Conservation (phyloP, 1,284 basidiomycete genomes). For the Cryptococcus sp. region DNA sequence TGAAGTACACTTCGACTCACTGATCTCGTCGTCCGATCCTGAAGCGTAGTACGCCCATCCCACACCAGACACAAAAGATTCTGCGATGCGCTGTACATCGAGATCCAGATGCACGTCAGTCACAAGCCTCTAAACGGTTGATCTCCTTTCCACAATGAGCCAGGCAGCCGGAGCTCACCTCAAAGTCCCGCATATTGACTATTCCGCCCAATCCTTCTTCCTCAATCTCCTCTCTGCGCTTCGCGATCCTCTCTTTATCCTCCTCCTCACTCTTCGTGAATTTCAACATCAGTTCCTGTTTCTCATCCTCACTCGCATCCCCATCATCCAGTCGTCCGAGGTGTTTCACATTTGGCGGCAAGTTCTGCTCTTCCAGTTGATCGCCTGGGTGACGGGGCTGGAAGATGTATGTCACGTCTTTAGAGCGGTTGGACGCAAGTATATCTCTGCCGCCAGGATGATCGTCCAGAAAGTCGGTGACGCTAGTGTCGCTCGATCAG, state of each 20-base stretch:
- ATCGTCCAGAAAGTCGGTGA: constrained; percentile 46
- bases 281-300: constrained; percentile 35
- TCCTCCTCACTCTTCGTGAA: constrained; percentile 40
- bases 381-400: constrained; percentile 47
- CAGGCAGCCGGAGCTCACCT: constrained; percentile 25
- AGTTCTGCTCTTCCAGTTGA: constrained; percentile 43
- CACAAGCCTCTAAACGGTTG: neutral
- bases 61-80: constrained; percentile 67
- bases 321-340: constrained; percentile 35
- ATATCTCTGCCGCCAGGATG: constrained; percentile 51
- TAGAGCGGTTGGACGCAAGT: constrained; percentile 39
- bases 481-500: constrained; percentile 20
- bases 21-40: constrained; percentile 75
- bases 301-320: constrained; percentile 33
- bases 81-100: constrained; percentile 57
- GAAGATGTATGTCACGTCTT: constrained; percentile 49
- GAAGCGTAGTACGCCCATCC: constrained; percentile 80
- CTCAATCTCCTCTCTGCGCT: constrained; percentile 40
- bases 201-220: constrained; percentile 43
- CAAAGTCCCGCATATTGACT: constrained; percentile 48
- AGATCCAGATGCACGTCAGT: neutral
- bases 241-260: constrained; percentile 35
- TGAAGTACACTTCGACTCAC: constrained; percentile 55
- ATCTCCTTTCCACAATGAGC: no score
- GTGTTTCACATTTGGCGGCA: constrained; percentile 38